Base-by-base conservation (phyloP, 129 eudicot species). In the Mikania micrantha region DNA sequence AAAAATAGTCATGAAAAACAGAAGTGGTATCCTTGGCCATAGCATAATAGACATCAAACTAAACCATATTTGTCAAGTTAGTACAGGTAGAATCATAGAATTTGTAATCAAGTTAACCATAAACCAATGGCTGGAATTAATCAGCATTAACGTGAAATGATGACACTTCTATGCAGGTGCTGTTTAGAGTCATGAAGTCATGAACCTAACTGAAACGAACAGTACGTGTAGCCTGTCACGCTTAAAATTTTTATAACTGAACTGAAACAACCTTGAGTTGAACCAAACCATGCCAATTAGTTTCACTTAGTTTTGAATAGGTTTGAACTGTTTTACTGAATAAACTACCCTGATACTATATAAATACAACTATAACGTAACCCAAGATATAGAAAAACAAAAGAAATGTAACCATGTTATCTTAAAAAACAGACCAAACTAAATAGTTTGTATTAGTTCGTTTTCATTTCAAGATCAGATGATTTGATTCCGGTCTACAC, bases 1-100 rank as follows among this genome's bases (percentile, higher is more conserved):
- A 87, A 57, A 89, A 77, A 66, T 90, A 85, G 67, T 89, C 88
- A 50, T 86, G 94, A 79, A 85, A 82, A 71, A 87, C 90, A 65
- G 85, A 77, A 57, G 90, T 81, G 22, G 93, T 79, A 57, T 88
- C 91, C 32, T 89, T 86, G 13, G 84, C 54, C 69, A 89, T 81
- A 69, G 90, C 94, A 27, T 86, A 82, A 82, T 77, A 79, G 54
- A 89, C 70, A n/a, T 71, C 79, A 12, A 67, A 76, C 74, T 84
- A 68, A 28, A 89, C 84, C 41, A 89, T 85, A 53, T 78, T 85
- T 12, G 84, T 41, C 60, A 88, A 62, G 83, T 76, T 81, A 49
- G 90, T 90, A 73, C 93, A 89, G 52, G 82, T 74, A 24, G 71
- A 28, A 42, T 78, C 85, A 42, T 85, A 85, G 57, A 67, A 85